Percentiles rank a stretch among this genome's conserved stretches.
Evolutionary conservation across 306 rosid genomes (phyloP).

Genomic region (Benincasa hispida): DNA sequence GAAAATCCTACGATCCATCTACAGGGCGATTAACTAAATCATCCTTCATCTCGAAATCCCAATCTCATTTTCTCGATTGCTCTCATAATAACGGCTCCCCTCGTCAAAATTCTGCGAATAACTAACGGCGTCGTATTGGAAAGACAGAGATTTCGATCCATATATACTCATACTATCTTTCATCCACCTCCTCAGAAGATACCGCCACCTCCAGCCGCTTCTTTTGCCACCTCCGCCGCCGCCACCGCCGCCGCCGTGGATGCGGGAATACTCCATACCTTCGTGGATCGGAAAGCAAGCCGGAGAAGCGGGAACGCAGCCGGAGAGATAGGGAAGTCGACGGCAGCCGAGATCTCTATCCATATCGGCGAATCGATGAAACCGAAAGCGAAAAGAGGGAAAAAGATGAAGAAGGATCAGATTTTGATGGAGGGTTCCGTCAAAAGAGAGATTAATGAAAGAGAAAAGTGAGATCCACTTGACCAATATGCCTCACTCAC

Average conservation of each 20-base stretch:
- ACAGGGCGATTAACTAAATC: background rate
- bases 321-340: background rate
- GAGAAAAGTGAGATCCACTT: background rate
- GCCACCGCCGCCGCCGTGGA: background rate
- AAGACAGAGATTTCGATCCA: constrained; percentile 38
- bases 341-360: background rate
- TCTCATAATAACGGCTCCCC: constrained; percentile 32
- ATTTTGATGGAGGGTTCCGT: background rate
- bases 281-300: background rate
- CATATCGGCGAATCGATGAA: background rate
- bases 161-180: constrained; percentile 31
- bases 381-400: background rate
- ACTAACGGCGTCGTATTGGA: constrained; percentile 76
- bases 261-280: background rate
- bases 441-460: background rate
- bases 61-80: background rate
- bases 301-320: background rate
- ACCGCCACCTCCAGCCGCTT: constrained; percentile 27
- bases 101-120: constrained; percentile 79
- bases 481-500: background rate
- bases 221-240: background rate
- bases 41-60: background rate
- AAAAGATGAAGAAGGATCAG: background rate
- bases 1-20: background rate
- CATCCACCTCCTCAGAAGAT: constrained; percentile 34